Percentiles rank a stretch among this genome's conserved stretches.
Evolutionary conservation across 1,139 yeast genomes (phyloP).

Genomic region (Debaryomyces fabryi): DNA sequence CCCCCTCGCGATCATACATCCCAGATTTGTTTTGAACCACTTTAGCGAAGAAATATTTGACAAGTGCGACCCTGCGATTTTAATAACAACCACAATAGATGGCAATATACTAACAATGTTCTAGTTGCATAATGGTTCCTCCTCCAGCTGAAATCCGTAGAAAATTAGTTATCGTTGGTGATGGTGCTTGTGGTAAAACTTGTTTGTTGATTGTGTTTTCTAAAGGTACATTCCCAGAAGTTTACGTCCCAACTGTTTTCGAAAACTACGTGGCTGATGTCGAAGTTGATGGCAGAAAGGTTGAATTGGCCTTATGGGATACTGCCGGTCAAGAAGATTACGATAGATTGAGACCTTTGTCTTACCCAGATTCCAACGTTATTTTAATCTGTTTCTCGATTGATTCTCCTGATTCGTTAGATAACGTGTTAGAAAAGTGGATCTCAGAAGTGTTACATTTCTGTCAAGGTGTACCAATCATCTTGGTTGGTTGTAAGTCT

Average conservation of each 20-base stretch:
- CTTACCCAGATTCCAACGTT: conserved; percentile 92
- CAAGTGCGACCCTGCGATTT: neutral
- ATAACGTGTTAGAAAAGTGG: conserved; percentile 95
- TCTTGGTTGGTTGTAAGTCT: conserved; percentile 88
- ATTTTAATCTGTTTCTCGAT: conserved; percentile 90
- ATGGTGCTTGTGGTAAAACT: conserved; percentile 87
- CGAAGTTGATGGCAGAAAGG: conserved; percentile 92
- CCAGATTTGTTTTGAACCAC: neutral
- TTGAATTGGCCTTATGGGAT: conserved; percentile 95
- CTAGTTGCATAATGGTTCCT: conserved; percentile 41
- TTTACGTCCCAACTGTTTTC: conserved; percentile 93
- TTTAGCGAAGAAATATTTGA: neutral
- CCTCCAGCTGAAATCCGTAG: conserved; percentile 71
- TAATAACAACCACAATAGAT: neutral
- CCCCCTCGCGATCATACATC: neutral
- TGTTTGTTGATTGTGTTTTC: conserved; percentile 85
- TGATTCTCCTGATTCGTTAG: conserved; percentile 89
- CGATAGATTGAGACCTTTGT: conserved; percentile 90
- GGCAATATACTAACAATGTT: conserved; percentile 9
- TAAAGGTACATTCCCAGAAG: conserved; percentile 94
- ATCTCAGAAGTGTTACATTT: conserved; percentile 90
- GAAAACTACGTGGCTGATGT: conserved; percentile 95
- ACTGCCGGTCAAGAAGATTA: conserved; percentile 99
- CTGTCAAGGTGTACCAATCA: conserved; percentile 94
- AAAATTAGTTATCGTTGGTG: conserved; percentile 84